phyloP scores from a whole-genome alignment of 75 land plant genomes.

The Cryptomeria japonica region DNA sequence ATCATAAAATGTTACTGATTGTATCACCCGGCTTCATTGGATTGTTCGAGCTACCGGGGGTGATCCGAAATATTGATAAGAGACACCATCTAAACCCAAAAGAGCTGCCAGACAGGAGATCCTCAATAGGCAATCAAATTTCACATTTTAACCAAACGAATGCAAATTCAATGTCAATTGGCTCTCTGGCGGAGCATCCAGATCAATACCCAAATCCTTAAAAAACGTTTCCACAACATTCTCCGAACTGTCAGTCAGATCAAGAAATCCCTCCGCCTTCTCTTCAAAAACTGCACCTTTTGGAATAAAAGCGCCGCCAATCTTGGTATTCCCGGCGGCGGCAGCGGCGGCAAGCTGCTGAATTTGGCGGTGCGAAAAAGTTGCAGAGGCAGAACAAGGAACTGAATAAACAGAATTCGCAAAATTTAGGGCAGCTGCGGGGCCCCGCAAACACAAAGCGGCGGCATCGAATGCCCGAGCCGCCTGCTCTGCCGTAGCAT shows the following conservation, averaged over 20 bases:
- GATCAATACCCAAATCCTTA: not conserved
- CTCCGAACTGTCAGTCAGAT: not conserved
- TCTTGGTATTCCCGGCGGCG: not conserved
- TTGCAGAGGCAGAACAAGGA: not conserved
- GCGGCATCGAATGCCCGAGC: constrained; percentile 70
- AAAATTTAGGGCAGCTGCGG: constrained; percentile 50
- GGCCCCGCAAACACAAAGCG: constrained; percentile 49
- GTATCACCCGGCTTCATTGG: no score
- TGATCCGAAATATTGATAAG: no score
- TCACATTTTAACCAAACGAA: not conserved
- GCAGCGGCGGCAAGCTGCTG: not conserved
- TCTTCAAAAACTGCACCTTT: not conserved
- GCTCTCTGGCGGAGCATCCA: not conserved
- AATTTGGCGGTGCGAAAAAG: not conserved
- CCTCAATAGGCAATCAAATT: not conserved
- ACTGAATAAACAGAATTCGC: constrained; percentile 20
- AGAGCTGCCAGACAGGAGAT: no score
- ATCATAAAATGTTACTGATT: no score
- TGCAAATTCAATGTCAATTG: not conserved
- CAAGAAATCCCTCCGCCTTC: not conserved
- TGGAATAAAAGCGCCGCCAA: not conserved
- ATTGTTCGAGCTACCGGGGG: no score
- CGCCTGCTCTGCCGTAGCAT: constrained; percentile 53
- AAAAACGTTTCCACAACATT: not conserved
- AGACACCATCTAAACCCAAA: no score